These are phyloP conservation scores for Spathaspora hagerdaliae DNA, from an alignment of 805 yeast species.

Conservation along the genomic window DNA sequence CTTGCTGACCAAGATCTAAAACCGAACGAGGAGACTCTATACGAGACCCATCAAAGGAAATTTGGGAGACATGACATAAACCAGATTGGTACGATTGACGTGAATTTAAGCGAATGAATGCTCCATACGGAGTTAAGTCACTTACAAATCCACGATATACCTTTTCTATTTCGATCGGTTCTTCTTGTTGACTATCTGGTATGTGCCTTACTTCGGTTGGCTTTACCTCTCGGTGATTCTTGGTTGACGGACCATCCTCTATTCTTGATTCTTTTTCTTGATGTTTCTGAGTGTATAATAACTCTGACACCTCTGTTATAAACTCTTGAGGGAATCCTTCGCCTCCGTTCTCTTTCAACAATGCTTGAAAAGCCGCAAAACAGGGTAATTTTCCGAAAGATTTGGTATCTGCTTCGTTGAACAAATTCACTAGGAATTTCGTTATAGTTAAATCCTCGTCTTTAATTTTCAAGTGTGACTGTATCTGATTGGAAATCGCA, in stretches of 20 bases:
- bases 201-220: constrained; percentile 4
- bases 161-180: constrained; percentile 34
- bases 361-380: constrained; percentile 3
- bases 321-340: constrained; percentile 35
- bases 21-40: constrained; percentile 58
- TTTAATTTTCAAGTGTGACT: constrained; percentile 13
- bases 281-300: constrained; percentile 1
- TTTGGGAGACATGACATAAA: constrained; percentile 72
- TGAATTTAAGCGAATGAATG: constrained; percentile 54
- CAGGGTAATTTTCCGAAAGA: neutral
- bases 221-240: neutral
- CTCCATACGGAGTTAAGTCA: constrained; percentile 68
- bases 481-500: constrained; percentile 6
- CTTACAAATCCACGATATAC: constrained; percentile 61
- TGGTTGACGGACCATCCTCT: neutral
- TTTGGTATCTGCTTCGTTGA: constrained; percentile 11
- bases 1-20: constrained; percentile 53
- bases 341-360: constrained; percentile 36
- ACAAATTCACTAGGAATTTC: constrained; percentile 23
- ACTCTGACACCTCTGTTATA: constrained; percentile 17
- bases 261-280: neutral
- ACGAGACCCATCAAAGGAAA: constrained; percentile 44
- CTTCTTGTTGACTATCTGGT: neutral
- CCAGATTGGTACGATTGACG: constrained; percentile 44
- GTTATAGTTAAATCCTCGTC: constrained; percentile 25